A percentile compares a stretch with the other conserved stretches of the same genome.
phyloP scores from a whole-genome alignment of 2,329 filamentous ascomycete genomes.

The Diaporthe vaccinii region DNA sequence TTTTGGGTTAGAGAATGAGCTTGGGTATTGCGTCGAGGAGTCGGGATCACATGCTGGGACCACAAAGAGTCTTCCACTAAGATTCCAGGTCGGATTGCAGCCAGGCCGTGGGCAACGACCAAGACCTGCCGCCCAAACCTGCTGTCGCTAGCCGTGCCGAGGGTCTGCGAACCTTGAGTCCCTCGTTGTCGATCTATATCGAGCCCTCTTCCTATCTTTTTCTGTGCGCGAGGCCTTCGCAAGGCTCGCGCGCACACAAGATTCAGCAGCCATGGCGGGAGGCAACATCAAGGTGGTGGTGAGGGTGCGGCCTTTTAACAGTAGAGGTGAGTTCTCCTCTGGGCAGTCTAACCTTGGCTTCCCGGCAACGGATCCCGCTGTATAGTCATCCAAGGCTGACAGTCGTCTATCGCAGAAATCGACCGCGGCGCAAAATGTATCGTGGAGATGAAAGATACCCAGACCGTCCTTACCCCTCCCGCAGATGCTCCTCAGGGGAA shows the following conservation, averaged over 20 bases:
- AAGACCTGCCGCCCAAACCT: slow-evolving; percentile 16
- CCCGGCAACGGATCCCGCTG: not conserved
- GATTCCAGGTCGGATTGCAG: slow-evolving; percentile 14
- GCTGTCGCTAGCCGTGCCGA: slow-evolving; percentile 10
- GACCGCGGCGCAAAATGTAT: slow-evolving; percentile 96
- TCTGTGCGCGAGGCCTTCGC: slow-evolving; percentile 34
- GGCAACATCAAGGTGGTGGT: slow-evolving; percentile 99
- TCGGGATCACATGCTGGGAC: slow-evolving; percentile 41
- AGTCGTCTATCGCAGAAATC: slow-evolving; percentile 71
- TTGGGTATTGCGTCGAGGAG: slow-evolving; percentile 34
- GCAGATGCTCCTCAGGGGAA: slow-evolving; percentile 73
- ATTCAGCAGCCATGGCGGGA: slow-evolving; percentile 72
- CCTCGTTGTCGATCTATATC: not conserved
- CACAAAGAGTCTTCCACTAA: slow-evolving; percentile 34
- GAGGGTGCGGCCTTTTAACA: slow-evolving; percentile 94
- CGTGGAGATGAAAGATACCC: slow-evolving; percentile 93
- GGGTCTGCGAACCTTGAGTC: not conserved
- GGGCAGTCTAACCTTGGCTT: not conserved
- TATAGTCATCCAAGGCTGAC: slow-evolving; percentile 22
- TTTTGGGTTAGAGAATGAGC: slow-evolving; percentile 40
- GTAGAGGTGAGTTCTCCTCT: slow-evolving; percentile 75
- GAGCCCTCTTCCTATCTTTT: not conserved
- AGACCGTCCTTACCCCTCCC: slow-evolving; percentile 87
- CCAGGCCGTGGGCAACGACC: slow-evolving; percentile 7
- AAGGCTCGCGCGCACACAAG: slow-evolving; percentile 37